phyloP scores from a whole-genome alignment of 352 stramenopile genomes.

The Globisporangium alternatum region DNA sequence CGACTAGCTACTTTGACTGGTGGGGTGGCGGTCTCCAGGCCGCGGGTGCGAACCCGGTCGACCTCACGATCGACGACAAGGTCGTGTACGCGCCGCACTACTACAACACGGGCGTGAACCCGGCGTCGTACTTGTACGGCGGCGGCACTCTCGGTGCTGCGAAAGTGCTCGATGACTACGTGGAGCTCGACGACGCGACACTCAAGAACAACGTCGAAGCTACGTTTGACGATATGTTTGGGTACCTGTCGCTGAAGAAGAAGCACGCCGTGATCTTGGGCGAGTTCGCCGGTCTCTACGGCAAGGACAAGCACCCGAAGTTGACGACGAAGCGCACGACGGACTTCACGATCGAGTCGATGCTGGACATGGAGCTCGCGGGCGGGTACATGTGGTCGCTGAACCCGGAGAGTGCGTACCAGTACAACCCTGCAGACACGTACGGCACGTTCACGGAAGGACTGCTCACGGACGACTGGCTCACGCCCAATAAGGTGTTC shows the following conservation, averaged over 20 bases:
- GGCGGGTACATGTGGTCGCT: constrained; percentile 82
- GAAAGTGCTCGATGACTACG: constrained; percentile 28
- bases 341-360: constrained; percentile 65
- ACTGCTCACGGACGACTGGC: constrained; percentile 63
- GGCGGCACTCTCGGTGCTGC: constrained; percentile 30
- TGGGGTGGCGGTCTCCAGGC: constrained; percentile 56
- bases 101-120: constrained; percentile 69
- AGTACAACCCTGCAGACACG: constrained; percentile 67
- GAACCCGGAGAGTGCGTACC: constrained; percentile 74
- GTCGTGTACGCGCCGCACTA: constrained; percentile 75
- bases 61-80: constrained; percentile 47
- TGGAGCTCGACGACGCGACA: constrained; percentile 54
- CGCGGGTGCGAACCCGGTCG: constrained; percentile 38
- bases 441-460: constrained; percentile 63
- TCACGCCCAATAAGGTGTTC: constrained; percentile 63
- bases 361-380: constrained; percentile 48
- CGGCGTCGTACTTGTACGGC: constrained; percentile 62
- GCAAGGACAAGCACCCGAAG: constrained; percentile 43
- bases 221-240: constrained; percentile 74
- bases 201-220: constrained; percentile 53
- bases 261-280: constrained; percentile 57
- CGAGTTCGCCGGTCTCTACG: constrained; percentile 67
- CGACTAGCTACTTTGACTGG: constrained; percentile 62
- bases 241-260: constrained; percentile 47
- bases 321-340: constrained; percentile 63